Conservation (phyloP, 257 asterid species). For the Osmanthus fragrans region DNA sequence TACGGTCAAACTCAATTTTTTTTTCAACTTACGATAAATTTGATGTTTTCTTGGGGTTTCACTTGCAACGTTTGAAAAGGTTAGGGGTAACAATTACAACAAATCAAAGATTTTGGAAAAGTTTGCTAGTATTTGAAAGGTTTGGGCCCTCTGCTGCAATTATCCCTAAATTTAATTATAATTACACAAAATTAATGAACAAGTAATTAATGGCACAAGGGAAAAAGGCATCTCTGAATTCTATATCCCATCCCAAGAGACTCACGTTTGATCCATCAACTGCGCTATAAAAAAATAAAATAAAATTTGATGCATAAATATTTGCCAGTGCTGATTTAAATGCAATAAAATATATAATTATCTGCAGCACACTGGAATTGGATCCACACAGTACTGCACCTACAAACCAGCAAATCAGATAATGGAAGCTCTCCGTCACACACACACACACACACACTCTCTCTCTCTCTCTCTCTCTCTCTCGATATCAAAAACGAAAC, state of each 20-base stretch:
- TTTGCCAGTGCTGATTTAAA: background rate
- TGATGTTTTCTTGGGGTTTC: too few relatives aligned
- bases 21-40: too few relatives aligned
- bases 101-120: too few relatives aligned
- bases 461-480: background rate
- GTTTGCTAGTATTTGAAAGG: too few relatives aligned
- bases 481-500: background rate
- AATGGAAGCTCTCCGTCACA: slow-evolving; percentile 8
- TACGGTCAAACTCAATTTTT: too few relatives aligned
- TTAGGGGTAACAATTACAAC: too few relatives aligned
- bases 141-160: too few relatives aligned
- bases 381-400: slow-evolving; percentile 37
- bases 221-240: slow-evolving; percentile 10
- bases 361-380: slow-evolving; percentile 31
- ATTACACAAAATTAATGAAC: background rate
- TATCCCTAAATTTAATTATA: too few relatives aligned
- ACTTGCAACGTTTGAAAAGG: too few relatives aligned
- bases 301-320: slow-evolving; percentile 6
- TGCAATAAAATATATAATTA: background rate
- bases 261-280: slow-evolving; percentile 23
- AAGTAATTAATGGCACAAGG: background rate
- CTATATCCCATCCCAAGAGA: slow-evolving; percentile 23
- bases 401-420: slow-evolving; percentile 6
- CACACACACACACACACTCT: too few relatives aligned
- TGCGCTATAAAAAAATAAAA: background rate